Conservation (phyloP, 306 rosid genomes). For the Carpinus viminea region DNA sequence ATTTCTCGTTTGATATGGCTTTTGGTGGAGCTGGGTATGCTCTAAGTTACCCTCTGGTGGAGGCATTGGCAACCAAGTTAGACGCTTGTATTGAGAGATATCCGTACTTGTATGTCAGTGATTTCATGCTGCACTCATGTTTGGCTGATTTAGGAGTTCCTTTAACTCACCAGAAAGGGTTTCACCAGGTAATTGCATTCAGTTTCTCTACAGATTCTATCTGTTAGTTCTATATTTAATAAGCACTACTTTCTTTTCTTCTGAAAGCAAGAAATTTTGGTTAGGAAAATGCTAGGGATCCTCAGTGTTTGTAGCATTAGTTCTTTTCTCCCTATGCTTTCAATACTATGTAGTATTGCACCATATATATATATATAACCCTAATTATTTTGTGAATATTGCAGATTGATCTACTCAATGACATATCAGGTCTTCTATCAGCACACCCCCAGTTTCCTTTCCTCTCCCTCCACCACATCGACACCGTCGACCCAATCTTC, state of each 20-base stretch:
- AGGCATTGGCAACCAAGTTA: conserved; percentile 18
- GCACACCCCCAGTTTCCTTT: conserved; percentile 46
- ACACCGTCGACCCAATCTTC: conserved; percentile 45
- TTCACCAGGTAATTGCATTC: conserved; percentile 49
- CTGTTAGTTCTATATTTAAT: background rate
- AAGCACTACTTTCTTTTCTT: too few species aligned
- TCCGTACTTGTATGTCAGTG: conserved; percentile 31
- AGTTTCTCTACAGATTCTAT: background rate
- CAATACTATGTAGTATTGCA: too few species aligned
- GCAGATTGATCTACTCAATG: conserved; percentile 44
- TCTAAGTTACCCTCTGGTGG: conserved; percentile 45
- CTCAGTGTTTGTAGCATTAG: too few species aligned
- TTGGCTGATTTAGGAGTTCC: conserved; percentile 45
- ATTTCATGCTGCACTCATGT: conserved; percentile 41
- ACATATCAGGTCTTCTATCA: conserved; percentile 44
- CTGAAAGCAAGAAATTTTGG: too few species aligned
- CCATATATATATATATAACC: too few species aligned
- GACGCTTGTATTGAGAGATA: conserved; percentile 48
- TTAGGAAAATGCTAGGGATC: too few species aligned
- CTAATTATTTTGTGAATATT: background rate
- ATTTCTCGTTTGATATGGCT: conserved; percentile 46
- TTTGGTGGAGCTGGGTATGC: conserved; percentile 58
- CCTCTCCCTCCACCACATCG: conserved; percentile 53
- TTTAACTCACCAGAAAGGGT: conserved; percentile 35
- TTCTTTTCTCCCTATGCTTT: too few species aligned